Evolutionary conservation across 192 early-diverging fungal genomes (phyloP).

Genomic region (Coemansia reversa): DNA sequence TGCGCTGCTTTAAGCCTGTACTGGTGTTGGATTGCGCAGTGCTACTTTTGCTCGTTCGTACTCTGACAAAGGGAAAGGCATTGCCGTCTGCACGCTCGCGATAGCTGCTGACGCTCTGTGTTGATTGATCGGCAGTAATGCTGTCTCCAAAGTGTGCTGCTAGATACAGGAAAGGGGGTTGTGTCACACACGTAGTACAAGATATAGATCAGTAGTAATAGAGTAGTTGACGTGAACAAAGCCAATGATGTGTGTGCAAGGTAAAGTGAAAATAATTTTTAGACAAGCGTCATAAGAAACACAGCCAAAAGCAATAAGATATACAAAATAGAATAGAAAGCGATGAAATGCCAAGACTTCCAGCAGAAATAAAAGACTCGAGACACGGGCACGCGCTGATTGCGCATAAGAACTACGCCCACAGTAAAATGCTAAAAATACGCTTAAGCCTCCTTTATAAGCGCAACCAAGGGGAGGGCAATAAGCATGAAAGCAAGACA

Average conservation of each 20-base stretch:
- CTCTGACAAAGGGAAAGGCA: neutral
- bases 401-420: no score
- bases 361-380: neutral
- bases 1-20: conserved; percentile 4
- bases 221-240: conserved; percentile 1
- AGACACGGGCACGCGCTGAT: neutral
- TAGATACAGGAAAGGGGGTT: neutral
- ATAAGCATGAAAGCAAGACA: no score
- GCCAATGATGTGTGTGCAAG: neutral
- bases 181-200: conserved; percentile 2
- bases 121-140: neutral
- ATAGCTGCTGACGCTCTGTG: neutral
- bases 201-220: conserved; percentile 5
- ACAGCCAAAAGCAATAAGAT: neutral
- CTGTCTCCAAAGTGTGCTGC: neutral
- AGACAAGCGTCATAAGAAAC: neutral
- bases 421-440: no score
- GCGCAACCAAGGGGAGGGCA: no score
- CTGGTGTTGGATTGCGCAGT: neutral
- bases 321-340: conserved; percentile 4
- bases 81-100: no score
- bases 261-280: neutral
- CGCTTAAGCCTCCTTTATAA: no score
- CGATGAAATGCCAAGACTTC: neutral
- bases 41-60: neutral